Evolutionary conservation across 192 early-diverging fungal genomes (phyloP).

Genomic region (Phlyctochytrium arcticum): DNA sequence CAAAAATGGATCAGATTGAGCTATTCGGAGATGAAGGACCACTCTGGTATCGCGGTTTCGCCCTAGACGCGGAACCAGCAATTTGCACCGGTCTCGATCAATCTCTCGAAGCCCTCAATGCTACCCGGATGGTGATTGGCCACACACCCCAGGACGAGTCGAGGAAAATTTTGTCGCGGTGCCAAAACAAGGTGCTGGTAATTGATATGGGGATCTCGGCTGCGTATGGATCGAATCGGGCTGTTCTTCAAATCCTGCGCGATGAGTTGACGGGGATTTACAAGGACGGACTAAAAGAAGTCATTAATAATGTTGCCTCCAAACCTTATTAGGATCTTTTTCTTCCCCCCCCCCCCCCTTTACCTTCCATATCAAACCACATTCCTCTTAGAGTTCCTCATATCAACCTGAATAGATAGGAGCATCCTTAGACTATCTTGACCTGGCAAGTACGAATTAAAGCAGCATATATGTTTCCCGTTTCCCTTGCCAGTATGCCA

Average conservation of each 20-base stretch:
- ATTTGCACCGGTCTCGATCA: slow-evolving; percentile 43
- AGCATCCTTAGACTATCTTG: no score
- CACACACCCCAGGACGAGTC: slow-evolving; percentile 59
- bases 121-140: slow-evolving; percentile 66
- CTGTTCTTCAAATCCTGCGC: slow-evolving; percentile 67
- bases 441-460: no score
- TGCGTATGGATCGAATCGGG: slow-evolving; percentile 64
- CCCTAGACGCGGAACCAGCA: slow-evolving; percentile 38
- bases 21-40: slow-evolving; percentile 43
- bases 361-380: no score
- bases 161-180: slow-evolving; percentile 56
- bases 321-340: no score
- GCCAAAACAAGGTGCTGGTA: slow-evolving; percentile 55
- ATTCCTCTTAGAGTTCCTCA: no score
- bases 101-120: slow-evolving; percentile 46
- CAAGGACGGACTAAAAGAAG: neutral
- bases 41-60: slow-evolving; percentile 61
- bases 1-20: slow-evolving; percentile 9
- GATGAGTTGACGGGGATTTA: slow-evolving; percentile 54
- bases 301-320: neutral
- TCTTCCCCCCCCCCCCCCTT: no score
- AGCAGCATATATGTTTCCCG: no score
- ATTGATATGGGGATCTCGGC: slow-evolving; percentile 72
- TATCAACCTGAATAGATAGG: no score
- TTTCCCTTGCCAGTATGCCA: no score